These are phyloP conservation scores for Ustilago nuda DNA, from an alignment of 1,284 basidiomycete genomes.

Conservation along the genomic window DNA sequence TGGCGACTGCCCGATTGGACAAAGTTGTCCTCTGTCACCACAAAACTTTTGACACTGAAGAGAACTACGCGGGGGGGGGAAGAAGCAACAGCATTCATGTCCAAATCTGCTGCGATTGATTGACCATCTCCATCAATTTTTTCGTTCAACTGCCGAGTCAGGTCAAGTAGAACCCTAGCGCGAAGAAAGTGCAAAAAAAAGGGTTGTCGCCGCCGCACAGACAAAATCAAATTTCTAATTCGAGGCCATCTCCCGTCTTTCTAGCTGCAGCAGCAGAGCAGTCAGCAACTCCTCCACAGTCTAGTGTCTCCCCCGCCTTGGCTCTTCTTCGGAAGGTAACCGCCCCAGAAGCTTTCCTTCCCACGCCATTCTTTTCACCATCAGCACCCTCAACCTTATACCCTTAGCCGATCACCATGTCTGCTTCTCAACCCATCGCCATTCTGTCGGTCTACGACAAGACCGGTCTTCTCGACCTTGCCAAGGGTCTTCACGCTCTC, in stretches of 20 bases:
- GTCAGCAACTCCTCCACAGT: slow-evolving; percentile 3
- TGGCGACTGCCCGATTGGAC: background rate
- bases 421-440: slow-evolving; percentile 72
- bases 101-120: slow-evolving; percentile 18
- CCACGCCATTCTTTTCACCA: slow-evolving; percentile 8
- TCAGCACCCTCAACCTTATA: slow-evolving; percentile 11
- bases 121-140: slow-evolving; percentile 26
- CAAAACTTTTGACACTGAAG: slow-evolving; percentile 1
- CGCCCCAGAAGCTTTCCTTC: slow-evolving; percentile 8
- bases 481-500: slow-evolving; percentile 80
- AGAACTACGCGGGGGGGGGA: slow-evolving; percentile 10
- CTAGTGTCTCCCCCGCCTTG: slow-evolving; percentile 1
- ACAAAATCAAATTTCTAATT: slow-evolving; percentile 11
- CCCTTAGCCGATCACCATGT: slow-evolving; percentile 23
- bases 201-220: slow-evolving; percentile 10
- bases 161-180: slow-evolving; percentile 15
- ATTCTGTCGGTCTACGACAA: slow-evolving; percentile 98
- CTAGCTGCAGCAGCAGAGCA: slow-evolving; percentile 2
- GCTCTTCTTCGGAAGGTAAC: slow-evolving; percentile 2
- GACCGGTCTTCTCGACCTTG: slow-evolving; percentile 87
- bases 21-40: background rate
- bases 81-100: slow-evolving; percentile 10
- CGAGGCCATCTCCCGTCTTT: background rate
- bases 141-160: slow-evolving; percentile 20
- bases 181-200: slow-evolving; percentile 10